Base-by-base conservation (phyloP, 2,329 filamentous ascomycete genomes). In the Epichloe glyceriae region DNA sequence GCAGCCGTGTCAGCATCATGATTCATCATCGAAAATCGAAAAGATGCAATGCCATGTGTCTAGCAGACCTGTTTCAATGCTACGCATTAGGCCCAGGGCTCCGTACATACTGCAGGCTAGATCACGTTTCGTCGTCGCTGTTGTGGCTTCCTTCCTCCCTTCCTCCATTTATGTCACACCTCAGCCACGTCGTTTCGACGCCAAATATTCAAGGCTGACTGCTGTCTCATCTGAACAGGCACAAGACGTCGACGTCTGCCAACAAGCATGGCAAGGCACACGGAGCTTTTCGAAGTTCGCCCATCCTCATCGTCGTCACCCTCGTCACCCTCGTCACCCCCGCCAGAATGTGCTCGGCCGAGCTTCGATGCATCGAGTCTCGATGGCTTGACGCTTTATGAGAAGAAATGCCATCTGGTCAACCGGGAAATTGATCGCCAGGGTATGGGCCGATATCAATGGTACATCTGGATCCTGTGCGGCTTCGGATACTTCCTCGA, bases 401-500 rank as follows among this genome's bases (percentile, higher is more conserved):
- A 67, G 52, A 63, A 65, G 50, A 67, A 67, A 53, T 66, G 64
- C 51, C 56, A 63, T 33, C 60, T 67, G 3, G 52, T 67, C 50
- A 66, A 66, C 53, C 64, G 63, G 11, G 74, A 77, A 59, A 73
- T 78, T 52, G 73, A 78, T 50, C 55, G 59, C 38, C 71, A 74
- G 54, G 74, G 75, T 39, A 75, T 78, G 72, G 74, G 74, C 3
- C 63, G 61, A 49, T 78, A 77, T 53, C 74, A 78, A 55, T 76
- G 72, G 72, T 73, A 67, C 55, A 64, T 74, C 45, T 78, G 73
- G 74, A 57, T 61, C 3, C 62, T 78, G 0, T 78, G 75, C 54
- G 75, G 75, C 37, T 73, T 77, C 37, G 75, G 75, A 2, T 78
- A 78, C 57, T 61, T 78, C 40, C 66, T 80, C 38, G 78, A 80